These are phyloP conservation scores for Hypoxylon rickii DNA, from an alignment of 495 filamentous ascomycete species.

Conservation along the genomic window DNA sequence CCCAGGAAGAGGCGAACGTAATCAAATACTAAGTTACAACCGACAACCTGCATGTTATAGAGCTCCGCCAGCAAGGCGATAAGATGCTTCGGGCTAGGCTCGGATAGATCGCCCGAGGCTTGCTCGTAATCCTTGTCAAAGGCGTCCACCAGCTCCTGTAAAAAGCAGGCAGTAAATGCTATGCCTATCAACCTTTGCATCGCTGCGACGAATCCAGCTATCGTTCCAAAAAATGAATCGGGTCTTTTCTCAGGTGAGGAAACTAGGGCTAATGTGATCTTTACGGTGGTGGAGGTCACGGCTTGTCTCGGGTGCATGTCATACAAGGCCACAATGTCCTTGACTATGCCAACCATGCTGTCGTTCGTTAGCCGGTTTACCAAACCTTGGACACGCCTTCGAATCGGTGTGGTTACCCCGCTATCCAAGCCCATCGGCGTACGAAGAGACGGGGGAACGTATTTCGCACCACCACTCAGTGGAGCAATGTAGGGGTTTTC, in stretches of 20 bases:
- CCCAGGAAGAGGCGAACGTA: slow-evolving; percentile 78
- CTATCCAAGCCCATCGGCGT: slow-evolving; percentile 62
- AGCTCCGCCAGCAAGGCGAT: slow-evolving; percentile 83
- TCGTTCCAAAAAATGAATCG: slow-evolving; percentile 88
- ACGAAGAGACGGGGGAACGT: slow-evolving; percentile 86
- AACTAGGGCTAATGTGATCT: slow-evolving; percentile 73
- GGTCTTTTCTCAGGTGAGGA: slow-evolving; percentile 74
- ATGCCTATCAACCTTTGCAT: slow-evolving; percentile 83
- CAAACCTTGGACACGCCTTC: slow-evolving; percentile 81
- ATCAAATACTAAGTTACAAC: slow-evolving; percentile 83
- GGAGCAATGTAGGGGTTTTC: slow-evolving; percentile 61
- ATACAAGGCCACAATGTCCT: slow-evolving; percentile 82
- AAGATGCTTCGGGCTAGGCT: slow-evolving; percentile 56
- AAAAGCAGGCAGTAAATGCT: slow-evolving; percentile 83
- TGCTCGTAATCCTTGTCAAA: slow-evolving; percentile 60
- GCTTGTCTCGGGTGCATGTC: slow-evolving; percentile 76
- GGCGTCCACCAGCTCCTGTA: slow-evolving; percentile 75
- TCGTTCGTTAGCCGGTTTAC: slow-evolving; percentile 92
- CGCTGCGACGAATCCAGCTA: slow-evolving; percentile 87
- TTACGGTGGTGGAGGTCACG: slow-evolving; percentile 77
- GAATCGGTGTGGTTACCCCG: slow-evolving; percentile 70
- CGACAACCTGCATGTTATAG: slow-evolving; percentile 89
- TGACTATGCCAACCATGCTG: slow-evolving; percentile 78
- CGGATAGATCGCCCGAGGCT: slow-evolving; percentile 51
- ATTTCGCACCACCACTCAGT: slow-evolving; percentile 58